phyloP scores from a whole-genome alignment of 2,329 filamentous ascomycete species.

The Apiospora aurea region DNA sequence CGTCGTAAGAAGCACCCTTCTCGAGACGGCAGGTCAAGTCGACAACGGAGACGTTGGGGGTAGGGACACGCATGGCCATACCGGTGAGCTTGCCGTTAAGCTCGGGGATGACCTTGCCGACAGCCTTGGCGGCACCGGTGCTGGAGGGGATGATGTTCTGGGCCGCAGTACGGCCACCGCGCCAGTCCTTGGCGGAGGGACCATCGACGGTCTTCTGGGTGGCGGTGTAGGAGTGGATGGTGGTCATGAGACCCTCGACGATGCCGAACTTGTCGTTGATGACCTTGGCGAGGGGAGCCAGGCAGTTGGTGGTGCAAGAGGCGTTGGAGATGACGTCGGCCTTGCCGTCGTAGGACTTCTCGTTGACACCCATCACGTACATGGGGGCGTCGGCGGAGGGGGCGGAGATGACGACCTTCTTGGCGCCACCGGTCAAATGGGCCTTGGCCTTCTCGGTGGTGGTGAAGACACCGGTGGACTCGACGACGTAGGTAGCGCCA shows the following conservation, averaged over 20 bases:
- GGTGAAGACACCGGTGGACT: constrained; percentile 99
- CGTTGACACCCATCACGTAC: constrained; percentile 99
- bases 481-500: constrained; percentile 91
- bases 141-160: constrained; percentile 99
- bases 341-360: constrained; percentile 89
- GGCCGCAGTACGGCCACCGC: constrained; percentile 97
- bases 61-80: constrained; percentile 99
- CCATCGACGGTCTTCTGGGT: constrained; percentile 99
- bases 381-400: constrained; percentile 96
- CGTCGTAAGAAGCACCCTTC: constrained; percentile 86
- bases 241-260: constrained; percentile 99
- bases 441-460: constrained; percentile 94
- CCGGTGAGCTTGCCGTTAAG: constrained; percentile 99
- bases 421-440: constrained; percentile 95
- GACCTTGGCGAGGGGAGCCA: constrained; percentile 99
- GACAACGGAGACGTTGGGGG: constrained; percentile 98
- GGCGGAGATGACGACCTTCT: constrained; percentile 96
- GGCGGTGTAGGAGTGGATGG: constrained; percentile 99
- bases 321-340: constrained; percentile 97
- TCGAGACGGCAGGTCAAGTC: constrained; percentile 94
- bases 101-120: constrained; percentile 98
- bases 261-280: constrained; percentile 98
- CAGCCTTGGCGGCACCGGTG: constrained; percentile 99
- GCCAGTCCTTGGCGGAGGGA: constrained; percentile 98
- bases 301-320: constrained; percentile 99